A percentile compares a stretch with the other conserved stretches of the same genome.
Conservation (phyloP, 116 monocot species). For the Trichopus zeylanicus region DNA sequence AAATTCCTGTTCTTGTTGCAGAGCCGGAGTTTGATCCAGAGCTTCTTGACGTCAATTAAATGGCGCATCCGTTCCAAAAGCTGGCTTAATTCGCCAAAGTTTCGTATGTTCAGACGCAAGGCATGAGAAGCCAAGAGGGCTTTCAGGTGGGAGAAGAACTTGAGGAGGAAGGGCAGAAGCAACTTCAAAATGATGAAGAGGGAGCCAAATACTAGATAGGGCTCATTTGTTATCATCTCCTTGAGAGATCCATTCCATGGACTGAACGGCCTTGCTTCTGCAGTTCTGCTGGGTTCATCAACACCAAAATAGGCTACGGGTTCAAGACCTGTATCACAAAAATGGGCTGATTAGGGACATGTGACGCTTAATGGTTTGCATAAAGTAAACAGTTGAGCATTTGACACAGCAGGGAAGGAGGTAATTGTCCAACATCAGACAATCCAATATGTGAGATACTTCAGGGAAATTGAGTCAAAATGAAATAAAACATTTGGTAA, state of each 20-base stretch:
- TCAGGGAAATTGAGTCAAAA: neutral
- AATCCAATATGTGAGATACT: neutral
- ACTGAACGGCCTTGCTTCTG: constrained; percentile 1
- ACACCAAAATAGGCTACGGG: constrained; percentile 42
- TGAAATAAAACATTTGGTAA: neutral
- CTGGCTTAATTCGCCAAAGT: constrained; percentile 34
- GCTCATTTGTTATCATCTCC: constrained; percentile 42
- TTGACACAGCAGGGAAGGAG: neutral
- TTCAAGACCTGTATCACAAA: constrained; percentile 37
- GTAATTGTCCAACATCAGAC: too few species aligned
- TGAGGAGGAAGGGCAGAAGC: constrained; percentile 28
- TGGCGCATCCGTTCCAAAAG: constrained; percentile 36
- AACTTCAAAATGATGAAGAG: constrained; percentile 46
- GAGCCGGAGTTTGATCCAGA: constrained; percentile 59
- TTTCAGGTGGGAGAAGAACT: constrained; percentile 33
- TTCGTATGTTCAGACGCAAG: constrained; percentile 19
- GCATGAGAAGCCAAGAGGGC: constrained; percentile 21
- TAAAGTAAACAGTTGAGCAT: neutral
- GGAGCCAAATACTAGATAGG: constrained; percentile 40
- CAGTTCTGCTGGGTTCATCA: constrained; percentile 9
- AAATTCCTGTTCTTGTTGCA: constrained; percentile 63
- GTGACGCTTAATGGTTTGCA: neutral
- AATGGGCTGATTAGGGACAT: too few species aligned
- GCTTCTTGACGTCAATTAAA: constrained; percentile 51
- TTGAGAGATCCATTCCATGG: constrained; percentile 14